Evolutionary conservation across 805 yeast species (phyloP).

Genomic region (Wilhelminamyces savonicus): DNA sequence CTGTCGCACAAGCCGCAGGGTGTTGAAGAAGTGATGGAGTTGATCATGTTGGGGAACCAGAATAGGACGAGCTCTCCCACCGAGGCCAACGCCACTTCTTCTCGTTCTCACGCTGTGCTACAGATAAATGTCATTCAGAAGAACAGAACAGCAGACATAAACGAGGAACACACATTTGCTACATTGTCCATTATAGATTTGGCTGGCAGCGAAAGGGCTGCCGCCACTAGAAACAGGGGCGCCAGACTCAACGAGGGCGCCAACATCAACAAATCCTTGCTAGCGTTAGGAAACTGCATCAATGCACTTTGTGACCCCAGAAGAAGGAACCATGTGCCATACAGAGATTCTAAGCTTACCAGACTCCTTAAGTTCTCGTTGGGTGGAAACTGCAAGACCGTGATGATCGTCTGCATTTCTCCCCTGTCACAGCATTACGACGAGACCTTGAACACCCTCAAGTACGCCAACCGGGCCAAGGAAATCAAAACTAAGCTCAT

Average conservation of each 20-base stretch:
- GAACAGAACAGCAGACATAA: conserved; percentile 53
- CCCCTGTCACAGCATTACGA: conserved; percentile 87
- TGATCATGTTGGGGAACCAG: conserved; percentile 63
- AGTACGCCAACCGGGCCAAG: conserved; percentile 88
- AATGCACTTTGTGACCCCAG: conserved; percentile 80
- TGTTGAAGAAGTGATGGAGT: conserved; percentile 72
- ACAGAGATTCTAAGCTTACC: conserved; percentile 85
- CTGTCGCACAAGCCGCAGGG: conserved; percentile 54
- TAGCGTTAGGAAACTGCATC: conserved; percentile 91
- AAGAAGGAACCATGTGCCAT: conserved; percentile 72
- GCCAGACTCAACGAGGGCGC: conserved; percentile 85
- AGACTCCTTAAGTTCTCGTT: conserved; percentile 80
- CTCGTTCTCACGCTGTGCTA: conserved; percentile 90
- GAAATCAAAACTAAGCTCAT: conserved; percentile 77
- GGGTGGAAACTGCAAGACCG: conserved; percentile 92
- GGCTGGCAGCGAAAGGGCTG: conserved; percentile 94
- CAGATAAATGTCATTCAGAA: conserved; percentile 68
- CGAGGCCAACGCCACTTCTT: conserved; percentile 83
- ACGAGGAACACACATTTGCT: conserved; percentile 66
- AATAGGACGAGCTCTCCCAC: conserved; percentile 84
- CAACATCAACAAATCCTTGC: conserved; percentile 78
- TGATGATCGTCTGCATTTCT: conserved; percentile 91
- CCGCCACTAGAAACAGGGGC: conserved; percentile 83
- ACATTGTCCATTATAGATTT: conserved; percentile 83
- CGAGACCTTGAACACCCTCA: conserved; percentile 85